These are phyloP conservation scores for Coemansia sp. DNA, from an alignment of 192 early-diverging fungal genomes.

Conservation along the genomic window DNA sequence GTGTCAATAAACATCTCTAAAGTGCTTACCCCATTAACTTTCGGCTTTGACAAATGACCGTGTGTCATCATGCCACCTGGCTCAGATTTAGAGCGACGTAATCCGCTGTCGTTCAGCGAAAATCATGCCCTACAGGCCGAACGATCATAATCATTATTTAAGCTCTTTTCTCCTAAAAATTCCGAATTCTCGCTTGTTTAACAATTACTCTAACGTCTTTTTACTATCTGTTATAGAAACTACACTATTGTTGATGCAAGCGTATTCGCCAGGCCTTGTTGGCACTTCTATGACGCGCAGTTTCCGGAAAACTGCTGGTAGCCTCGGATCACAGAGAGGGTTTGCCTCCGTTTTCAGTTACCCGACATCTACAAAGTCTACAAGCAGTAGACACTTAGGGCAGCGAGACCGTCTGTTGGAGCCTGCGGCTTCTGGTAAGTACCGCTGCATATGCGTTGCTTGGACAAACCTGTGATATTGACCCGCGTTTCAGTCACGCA, in stretches of 20 bases:
- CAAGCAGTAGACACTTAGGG: background rate
- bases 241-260: constrained; percentile 5
- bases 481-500: background rate
- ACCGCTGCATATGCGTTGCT: background rate
- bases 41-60: too few species aligned
- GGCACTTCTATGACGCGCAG: constrained; percentile 12
- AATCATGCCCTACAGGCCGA: too few species aligned
- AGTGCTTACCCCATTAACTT: too few species aligned
- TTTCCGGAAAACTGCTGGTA: constrained; percentile 3
- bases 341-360: background rate
- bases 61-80: too few species aligned
- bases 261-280: constrained; percentile 11
- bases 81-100: too few species aligned
- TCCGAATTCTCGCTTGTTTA: background rate
- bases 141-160: too few species aligned
- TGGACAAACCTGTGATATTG: background rate
- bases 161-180: background rate
- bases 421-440: background rate
- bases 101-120: too few species aligned
- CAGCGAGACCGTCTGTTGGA: background rate
- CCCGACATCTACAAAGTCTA: background rate
- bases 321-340: constrained; percentile 3
- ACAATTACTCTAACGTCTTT: background rate
- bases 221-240: background rate
- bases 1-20: too few species aligned